Conservation (phyloP, 108 stramenopile genomes). For the Cyclotella baltica region DNA sequence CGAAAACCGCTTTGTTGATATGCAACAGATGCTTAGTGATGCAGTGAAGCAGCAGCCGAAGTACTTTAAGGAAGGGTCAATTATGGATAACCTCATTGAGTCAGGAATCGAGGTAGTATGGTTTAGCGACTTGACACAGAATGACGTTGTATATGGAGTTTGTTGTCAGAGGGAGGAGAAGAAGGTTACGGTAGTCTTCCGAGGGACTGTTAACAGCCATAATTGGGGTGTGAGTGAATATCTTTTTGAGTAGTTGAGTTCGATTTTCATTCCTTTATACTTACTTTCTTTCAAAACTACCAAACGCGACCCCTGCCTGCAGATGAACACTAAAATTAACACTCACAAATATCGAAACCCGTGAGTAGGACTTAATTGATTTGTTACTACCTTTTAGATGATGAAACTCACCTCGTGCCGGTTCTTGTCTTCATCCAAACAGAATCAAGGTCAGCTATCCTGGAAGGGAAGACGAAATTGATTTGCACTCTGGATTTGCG, state of each 20-base stretch:
- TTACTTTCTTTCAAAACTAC: no score
- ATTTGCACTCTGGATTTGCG: slow-evolving; percentile 32
- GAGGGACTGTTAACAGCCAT: slow-evolving; percentile 23
- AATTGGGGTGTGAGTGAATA: not conserved
- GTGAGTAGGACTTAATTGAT: not conserved
- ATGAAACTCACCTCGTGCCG: not conserved
- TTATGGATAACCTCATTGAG: slow-evolving; percentile 33
- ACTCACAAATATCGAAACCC: slow-evolving; percentile 29
- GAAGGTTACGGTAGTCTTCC: slow-evolving; percentile 30
- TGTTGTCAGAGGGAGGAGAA: slow-evolving; percentile 27
- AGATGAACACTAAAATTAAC: slow-evolving; percentile 29
- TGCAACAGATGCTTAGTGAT: slow-evolving; percentile 25
- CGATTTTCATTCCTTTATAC: not conserved
- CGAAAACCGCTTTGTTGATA: slow-evolving; percentile 23
- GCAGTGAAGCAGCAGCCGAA: slow-evolving; percentile 16
- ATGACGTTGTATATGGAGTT: slow-evolving; percentile 41
- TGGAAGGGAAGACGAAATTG: slow-evolving; percentile 9
- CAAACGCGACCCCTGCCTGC: no score
- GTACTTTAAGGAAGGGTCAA: slow-evolving; percentile 16
- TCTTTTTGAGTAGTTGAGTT: not conserved
- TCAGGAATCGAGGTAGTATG: slow-evolving; percentile 39
- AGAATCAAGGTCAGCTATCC: slow-evolving; percentile 26
- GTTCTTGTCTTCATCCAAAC: not conserved
- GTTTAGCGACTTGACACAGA: slow-evolving; percentile 22
- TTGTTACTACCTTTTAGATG: not conserved